Evolutionary conservation across 176 grass and related monocot genomes (phyloP).

Genomic region (Saccharum spontaneum): DNA sequence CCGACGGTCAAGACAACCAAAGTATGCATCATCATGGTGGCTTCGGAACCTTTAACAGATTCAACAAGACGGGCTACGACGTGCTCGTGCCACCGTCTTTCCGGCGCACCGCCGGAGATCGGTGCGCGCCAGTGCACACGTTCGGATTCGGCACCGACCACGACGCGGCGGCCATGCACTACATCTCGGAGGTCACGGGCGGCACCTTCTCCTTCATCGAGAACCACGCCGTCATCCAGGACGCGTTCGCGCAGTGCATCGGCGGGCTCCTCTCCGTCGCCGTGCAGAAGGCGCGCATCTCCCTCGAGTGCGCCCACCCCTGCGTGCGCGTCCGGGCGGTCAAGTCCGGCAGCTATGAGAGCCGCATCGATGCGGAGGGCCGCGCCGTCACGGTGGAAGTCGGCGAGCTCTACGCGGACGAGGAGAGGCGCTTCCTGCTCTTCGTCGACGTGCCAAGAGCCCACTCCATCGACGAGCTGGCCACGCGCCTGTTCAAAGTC

Average conservation of each 20-base stretch:
- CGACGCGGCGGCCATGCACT: background rate
- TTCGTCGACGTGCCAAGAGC: background rate
- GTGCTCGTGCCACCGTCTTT: background rate
- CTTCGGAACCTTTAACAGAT: too few species aligned
- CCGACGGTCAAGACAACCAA: background rate
- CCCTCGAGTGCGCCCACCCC: background rate
- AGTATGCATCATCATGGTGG: background rate
- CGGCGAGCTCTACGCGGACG: background rate
- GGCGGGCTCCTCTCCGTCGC: conserved; percentile 56
- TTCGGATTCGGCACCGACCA: background rate
- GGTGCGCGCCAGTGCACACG: background rate
- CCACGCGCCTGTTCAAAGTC: background rate
- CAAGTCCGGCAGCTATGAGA: background rate
- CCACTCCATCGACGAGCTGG: background rate
- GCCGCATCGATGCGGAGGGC: background rate
- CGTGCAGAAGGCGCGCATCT: conserved; percentile 33
- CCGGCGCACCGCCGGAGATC: background rate
- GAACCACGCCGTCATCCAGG: conserved; percentile 39
- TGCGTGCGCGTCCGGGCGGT: background rate
- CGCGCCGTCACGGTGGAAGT: background rate
- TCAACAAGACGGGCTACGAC: background rate
- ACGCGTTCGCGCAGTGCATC: conserved; percentile 61
- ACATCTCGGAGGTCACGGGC: background rate
- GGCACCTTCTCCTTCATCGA: background rate
- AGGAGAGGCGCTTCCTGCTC: background rate